Percentiles rank a stretch among this genome's conserved stretches.
These are phyloP conservation scores for Gossypium anomalum DNA, from an alignment of 345 rosid genomes.

Conservation along the genomic window DNA sequence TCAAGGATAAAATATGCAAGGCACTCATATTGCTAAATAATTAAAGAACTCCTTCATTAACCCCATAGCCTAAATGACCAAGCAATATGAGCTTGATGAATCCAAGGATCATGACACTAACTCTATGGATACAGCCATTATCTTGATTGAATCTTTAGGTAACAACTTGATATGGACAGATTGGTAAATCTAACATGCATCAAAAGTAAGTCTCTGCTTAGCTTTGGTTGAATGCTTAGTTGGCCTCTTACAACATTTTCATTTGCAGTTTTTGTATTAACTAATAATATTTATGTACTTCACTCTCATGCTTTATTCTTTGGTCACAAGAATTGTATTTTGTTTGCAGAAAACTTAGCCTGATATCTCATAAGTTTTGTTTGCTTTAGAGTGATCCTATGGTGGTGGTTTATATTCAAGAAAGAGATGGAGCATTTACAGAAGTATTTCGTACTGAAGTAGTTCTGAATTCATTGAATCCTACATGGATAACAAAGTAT, in stretches of 20 bases:
- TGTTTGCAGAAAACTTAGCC: conserved; percentile 15
- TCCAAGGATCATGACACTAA: background rate
- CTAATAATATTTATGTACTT: conserved; percentile 6
- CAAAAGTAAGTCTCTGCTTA: background rate
- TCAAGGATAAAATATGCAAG: background rate
- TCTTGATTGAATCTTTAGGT: background rate
- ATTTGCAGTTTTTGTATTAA: background rate
- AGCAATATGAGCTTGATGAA: background rate
- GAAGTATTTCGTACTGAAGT: conserved; percentile 81
- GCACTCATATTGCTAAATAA: background rate
- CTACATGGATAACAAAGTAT: conserved; percentile 65
- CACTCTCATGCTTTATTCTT: background rate
- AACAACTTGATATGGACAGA: background rate
- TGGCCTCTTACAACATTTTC: background rate
- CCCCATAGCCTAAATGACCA: background rate
- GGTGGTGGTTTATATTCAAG: conserved; percentile 66
- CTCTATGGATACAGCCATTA: background rate
- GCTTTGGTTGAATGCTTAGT: conserved; percentile 1
- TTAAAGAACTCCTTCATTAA: background rate
- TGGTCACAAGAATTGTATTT: background rate
- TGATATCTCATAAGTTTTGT: conserved; percentile 22
- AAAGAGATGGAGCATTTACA: conserved; percentile 54
- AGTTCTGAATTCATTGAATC: conserved; percentile 72
- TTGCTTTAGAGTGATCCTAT: conserved; percentile 81
- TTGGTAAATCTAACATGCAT: background rate